These are phyloP conservation scores for Geosmithia flava DNA, from an alignment of 2,329 filamentous ascomycete genomes.

Conservation along the genomic window DNA sequence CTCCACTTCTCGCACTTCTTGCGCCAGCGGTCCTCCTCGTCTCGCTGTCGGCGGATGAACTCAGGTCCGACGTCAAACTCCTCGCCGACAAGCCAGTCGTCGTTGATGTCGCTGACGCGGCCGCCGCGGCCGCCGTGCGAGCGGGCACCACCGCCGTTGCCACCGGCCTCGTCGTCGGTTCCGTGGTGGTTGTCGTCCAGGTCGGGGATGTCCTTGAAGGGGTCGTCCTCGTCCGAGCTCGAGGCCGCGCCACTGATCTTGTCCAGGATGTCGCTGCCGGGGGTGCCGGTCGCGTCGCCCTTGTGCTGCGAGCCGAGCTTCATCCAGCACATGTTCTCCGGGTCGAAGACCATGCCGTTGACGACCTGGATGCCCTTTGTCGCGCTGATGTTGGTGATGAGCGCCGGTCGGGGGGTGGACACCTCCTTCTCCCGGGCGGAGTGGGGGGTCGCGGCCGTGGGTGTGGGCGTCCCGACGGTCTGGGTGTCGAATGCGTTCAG, in stretches of 20 bases:
- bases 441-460: slow-evolving; percentile 6
- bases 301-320: slow-evolving; percentile 48
- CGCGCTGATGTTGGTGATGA: slow-evolving; percentile 82
- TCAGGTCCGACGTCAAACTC: slow-evolving; percentile 96
- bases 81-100: slow-evolving; percentile 81
- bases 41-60: slow-evolving; percentile 77
- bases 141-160: slow-evolving; percentile 9
- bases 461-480: slow-evolving; percentile 18
- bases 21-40: slow-evolving; percentile 86
- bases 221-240: slow-evolving; percentile 68
- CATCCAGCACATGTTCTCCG: slow-evolving; percentile 94
- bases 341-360: slow-evolving; percentile 97
- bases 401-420: slow-evolving; percentile 53
- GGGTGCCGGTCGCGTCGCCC: slow-evolving; percentile 23
- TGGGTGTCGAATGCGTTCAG: slow-evolving; percentile 67
- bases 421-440: slow-evolving; percentile 42
- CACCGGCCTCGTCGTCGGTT: slow-evolving; percentile 22
- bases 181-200: slow-evolving; percentile 55
- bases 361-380: slow-evolving; percentile 85
- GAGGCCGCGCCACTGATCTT: slow-evolving; percentile 46
- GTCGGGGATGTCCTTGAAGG: slow-evolving; percentile 91
- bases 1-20: slow-evolving; percentile 84
- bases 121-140: slow-evolving; percentile 10
- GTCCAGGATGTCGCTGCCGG: slow-evolving; percentile 41
- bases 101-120: slow-evolving; percentile 49